phyloP scores from a whole-genome alignment of 2,329 filamentous ascomycete species.

The Alternaria incomplexa region DNA sequence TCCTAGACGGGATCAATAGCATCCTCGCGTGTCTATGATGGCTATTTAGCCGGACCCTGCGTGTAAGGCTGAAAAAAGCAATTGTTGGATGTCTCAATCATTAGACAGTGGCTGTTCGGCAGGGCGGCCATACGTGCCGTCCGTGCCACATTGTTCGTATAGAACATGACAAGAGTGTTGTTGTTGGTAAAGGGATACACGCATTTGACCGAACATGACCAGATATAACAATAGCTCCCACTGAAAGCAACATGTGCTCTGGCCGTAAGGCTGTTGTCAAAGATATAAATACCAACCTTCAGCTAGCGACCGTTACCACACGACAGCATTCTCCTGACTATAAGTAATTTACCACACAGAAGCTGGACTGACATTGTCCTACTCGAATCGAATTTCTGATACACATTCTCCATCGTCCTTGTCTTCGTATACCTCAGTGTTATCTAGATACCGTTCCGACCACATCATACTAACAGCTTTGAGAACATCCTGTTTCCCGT shows the following conservation, averaged over 20 bases:
- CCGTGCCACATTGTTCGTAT: conserved; percentile 19
- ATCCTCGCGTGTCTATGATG: conserved; percentile 19
- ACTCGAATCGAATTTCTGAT: background rate
- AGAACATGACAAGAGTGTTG: conserved; percentile 6
- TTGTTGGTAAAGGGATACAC: background rate
- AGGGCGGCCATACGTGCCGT: conserved; percentile 28
- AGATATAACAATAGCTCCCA: too few species aligned
- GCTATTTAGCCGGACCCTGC: conserved; percentile 17
- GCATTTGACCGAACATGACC: too few species aligned
- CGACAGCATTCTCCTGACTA: background rate
- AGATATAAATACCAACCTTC: background rate
- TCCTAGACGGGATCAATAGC: conserved; percentile 1
- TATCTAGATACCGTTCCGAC: background rate
- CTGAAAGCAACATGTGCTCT: background rate
- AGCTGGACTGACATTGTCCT: background rate
- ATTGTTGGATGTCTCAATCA: background rate
- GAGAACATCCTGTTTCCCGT: rapidly evolving
- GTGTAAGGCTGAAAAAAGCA: conserved; percentile 16
- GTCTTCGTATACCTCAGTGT: background rate
- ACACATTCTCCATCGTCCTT: background rate
- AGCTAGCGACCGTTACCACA: background rate
- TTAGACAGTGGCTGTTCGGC: conserved; percentile 13
- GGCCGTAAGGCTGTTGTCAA: background rate
- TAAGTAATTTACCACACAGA: background rate
- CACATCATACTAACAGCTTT: background rate